Evolutionary conservation across 2,329 filamentous ascomycete species (phyloP).

Genomic region (Trichoderma pleuroti): DNA sequence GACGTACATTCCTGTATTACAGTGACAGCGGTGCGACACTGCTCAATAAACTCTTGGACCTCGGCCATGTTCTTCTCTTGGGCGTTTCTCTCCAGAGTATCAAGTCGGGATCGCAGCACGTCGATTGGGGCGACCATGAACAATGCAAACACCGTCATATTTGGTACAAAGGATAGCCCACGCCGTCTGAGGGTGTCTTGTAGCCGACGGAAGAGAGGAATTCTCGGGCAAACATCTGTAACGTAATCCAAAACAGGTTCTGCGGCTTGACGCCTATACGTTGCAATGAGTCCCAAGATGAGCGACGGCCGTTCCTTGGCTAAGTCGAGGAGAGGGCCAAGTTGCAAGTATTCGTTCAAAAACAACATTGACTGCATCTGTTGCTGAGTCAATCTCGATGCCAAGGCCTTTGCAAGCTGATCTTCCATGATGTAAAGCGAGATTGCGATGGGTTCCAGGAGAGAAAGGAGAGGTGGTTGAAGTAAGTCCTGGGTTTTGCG

Average conservation of each 20-base stretch:
- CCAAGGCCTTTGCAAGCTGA: neutral
- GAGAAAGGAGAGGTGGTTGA: neutral
- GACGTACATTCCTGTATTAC: neutral
- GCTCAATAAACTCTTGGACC: neutral
- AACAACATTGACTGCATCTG: neutral
- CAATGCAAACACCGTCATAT: neutral
- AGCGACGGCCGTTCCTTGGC: neutral
- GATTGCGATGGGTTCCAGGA: neutral
- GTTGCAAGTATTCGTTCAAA: neutral
- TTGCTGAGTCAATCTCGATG: neutral
- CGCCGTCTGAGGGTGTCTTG: neutral
- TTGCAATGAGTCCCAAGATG: neutral
- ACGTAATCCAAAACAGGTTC: neutral
- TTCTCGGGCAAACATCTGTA: accelerated
- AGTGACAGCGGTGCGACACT: neutral
- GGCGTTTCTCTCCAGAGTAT: neutral
- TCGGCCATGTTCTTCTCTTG: neutral
- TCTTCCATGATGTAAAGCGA: neutral
- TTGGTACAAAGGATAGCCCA: neutral
- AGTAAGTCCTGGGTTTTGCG: neutral
- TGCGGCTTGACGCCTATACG: neutral
- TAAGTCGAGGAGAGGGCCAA: neutral
- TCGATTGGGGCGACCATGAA: neutral
- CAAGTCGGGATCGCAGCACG: neutral
- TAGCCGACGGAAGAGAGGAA: neutral